Conservation (phyloP, 1,284 basidiomycete species). For the Pulveroboletus ridleyi region DNA sequence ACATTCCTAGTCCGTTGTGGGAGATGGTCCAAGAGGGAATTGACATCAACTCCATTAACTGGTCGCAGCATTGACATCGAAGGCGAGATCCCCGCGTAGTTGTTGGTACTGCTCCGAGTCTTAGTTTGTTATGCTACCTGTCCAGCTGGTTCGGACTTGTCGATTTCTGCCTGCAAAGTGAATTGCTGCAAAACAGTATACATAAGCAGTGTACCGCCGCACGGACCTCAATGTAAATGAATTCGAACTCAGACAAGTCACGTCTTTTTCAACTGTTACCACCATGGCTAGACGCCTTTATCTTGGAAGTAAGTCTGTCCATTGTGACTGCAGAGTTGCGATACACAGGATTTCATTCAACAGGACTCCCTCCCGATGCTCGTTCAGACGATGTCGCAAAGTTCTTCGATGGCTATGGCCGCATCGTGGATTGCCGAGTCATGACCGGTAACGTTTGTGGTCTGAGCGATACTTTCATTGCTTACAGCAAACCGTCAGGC, state of each 20-base stretch:
- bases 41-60: constrained; percentile 92
- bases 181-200: constrained; percentile 2
- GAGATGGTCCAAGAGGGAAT: constrained; percentile 99
- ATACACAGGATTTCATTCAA: constrained; percentile 11
- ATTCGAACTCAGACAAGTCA: constrained; percentile 45
- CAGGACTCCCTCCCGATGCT: constrained; percentile 81
- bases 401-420: constrained; percentile 88
- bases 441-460: constrained; percentile 77
- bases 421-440: constrained; percentile 89
- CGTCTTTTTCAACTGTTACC: constrained; percentile 48
- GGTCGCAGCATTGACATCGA: constrained; percentile 71
- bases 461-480: not conserved
- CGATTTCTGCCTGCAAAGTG: not conserved
- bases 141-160: constrained; percentile 19
- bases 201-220: constrained; percentile 28
- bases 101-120: constrained; percentile 9
- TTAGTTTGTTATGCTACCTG: constrained; percentile 13
- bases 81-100: not conserved
- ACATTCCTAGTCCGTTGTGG: constrained; percentile 80
- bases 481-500: constrained; percentile 45
- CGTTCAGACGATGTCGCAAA: constrained; percentile 83
- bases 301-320: constrained; percentile 71
- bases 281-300: constrained; percentile 85
- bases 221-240: constrained; percentile 43
- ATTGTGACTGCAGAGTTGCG: not conserved